phyloP scores from a whole-genome alignment of 1,284 basidiomycete species.

The Gymnopus androsaceus region DNA sequence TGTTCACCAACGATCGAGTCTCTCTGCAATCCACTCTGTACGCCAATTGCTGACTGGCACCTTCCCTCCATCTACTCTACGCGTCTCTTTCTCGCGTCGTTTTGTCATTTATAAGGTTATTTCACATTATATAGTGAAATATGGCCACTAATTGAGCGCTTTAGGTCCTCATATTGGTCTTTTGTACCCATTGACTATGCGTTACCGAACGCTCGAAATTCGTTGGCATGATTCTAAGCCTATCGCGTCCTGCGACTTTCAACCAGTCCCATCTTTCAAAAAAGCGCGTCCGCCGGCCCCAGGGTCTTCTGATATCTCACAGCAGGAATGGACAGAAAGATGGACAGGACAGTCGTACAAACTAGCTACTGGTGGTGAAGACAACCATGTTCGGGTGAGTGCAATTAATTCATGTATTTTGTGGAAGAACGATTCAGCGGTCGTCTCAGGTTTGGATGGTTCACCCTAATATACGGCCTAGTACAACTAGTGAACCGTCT shows the following conservation, averaged over 20 bases:
- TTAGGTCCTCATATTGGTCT: background rate
- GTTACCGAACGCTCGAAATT: slow-evolving; percentile 84
- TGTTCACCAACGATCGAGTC: too few species aligned
- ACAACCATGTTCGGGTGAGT: slow-evolving; percentile 94
- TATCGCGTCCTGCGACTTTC: slow-evolving; percentile 93
- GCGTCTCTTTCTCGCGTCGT: slow-evolving; percentile 16
- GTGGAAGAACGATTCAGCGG: slow-evolving; percentile 10
- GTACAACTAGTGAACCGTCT: slow-evolving; percentile 53
- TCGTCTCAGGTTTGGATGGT: slow-evolving; percentile 85
- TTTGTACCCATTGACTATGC: slow-evolving; percentile 47
- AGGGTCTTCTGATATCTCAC: slow-evolving; percentile 27
- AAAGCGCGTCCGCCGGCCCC: slow-evolving; percentile 62
- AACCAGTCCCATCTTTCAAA: slow-evolving; percentile 69
- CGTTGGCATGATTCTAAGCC: slow-evolving; percentile 95
- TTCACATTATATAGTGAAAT: background rate
- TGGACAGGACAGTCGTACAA: slow-evolving; percentile 73
- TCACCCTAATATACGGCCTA: slow-evolving; percentile 82
- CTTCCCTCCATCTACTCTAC: background rate
- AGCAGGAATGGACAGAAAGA: slow-evolving; percentile 23
- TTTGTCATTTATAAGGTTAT: background rate
- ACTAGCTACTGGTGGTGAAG: slow-evolving; percentile 93
- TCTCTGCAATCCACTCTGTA: too few species aligned
- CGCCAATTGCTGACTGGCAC: too few species aligned
- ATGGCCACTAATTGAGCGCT: background rate
- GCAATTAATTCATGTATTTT: slow-evolving; percentile 12